Evolutionary conservation across 805 yeast genomes (phyloP), one percentile per base, ranked within the genome.

Genomic region (Suhomyces sp.): DNA sequence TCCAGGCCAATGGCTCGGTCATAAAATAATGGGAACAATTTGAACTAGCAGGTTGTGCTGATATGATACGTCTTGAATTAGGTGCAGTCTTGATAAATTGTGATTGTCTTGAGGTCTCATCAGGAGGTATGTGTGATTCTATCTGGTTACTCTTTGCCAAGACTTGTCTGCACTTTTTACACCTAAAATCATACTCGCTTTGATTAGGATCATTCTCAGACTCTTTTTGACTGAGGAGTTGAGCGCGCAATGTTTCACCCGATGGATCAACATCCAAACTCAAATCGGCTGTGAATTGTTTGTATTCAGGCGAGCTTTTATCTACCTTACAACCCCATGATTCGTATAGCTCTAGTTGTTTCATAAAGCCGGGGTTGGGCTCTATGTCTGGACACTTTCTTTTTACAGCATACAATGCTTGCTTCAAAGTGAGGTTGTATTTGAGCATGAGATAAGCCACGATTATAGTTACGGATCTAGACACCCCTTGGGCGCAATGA

Each of bases 1-100:
- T 94, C 99, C 99, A 94, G 31, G 77, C 77, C 49, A 93, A 71
- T 0, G 98, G 98, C 67, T 94, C 97, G 6, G 57, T 53, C 25
- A 88, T 75, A 60, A 91, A 94, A 64, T 76, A 86, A 66, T 92
- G 97, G 6, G 96, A 87, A 67, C 99, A 93, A 4, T 65, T 67
- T 20, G 71, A 65, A 25, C 85, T 76, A 0, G 86, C 91, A 37
- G 76, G 78, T 56, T 80, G 78, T 4, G 78, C 75, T 45, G 82
- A 81, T 31, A 85, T 75, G 39, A 86, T 80, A 60, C 89, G 73
- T 57, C 80, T 77, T 20, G 86, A 80, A 55, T 82, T 77, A 21
- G 83, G 83, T 1, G 86, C 87, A 44, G 80, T 82, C 59, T 82
- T 85, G 39, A 83, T 74, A 62, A 88, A 87, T 54, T 77, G 82